These are phyloP conservation scores for Leccinum longicurvipes DNA, from an alignment of 768 basidiomycete species.

Conservation along the genomic window DNA sequence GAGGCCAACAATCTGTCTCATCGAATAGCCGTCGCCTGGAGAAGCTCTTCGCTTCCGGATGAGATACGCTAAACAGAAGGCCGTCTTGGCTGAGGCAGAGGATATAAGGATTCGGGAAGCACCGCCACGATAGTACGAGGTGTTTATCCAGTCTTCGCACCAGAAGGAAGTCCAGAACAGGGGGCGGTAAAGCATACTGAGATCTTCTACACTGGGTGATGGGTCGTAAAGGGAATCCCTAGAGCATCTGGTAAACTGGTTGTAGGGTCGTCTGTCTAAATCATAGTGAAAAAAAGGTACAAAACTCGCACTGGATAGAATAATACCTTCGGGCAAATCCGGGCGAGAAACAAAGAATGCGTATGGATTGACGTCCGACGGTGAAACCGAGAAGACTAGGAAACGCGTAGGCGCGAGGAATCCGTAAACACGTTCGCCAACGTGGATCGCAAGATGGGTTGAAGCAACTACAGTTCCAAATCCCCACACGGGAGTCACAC, in stretches of 20 bases:
- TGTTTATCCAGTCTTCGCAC: conserved; percentile 68
- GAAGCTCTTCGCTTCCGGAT: conserved; percentile 42
- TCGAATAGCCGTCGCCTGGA: not conserved
- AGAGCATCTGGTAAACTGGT: conserved; percentile 60
- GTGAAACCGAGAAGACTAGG: conserved; percentile 50
- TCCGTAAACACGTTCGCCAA: conserved; percentile 64
- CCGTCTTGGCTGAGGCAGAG: conserved; percentile 71
- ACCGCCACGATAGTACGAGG: conserved; percentile 47
- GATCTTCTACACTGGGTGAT: conserved; percentile 48
- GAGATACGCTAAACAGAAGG: conserved; percentile 64
- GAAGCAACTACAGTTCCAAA: conserved; percentile 58
- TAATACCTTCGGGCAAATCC: conserved; percentile 55
- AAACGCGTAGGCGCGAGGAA: conserved; percentile 57
- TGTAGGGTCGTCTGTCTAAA: conserved; percentile 65
- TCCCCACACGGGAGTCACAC: conserved; percentile 70
- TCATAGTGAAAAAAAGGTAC: not conserved
- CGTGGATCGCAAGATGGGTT: conserved; percentile 42
- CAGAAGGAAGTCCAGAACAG: conserved; percentile 76
- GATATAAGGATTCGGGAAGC: conserved; percentile 54
- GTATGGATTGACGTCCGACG: conserved; percentile 47
- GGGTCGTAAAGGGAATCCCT: conserved; percentile 53
- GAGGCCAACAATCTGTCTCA: conserved; percentile 49
- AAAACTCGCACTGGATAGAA: not conserved
- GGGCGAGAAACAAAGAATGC: conserved; percentile 58
- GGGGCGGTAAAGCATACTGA: conserved; percentile 69